Percentiles rank a stretch among this genome's conserved stretches.
Conservation (phyloP, 345 rosid genomes). For the Isatis tinctoria region DNA sequence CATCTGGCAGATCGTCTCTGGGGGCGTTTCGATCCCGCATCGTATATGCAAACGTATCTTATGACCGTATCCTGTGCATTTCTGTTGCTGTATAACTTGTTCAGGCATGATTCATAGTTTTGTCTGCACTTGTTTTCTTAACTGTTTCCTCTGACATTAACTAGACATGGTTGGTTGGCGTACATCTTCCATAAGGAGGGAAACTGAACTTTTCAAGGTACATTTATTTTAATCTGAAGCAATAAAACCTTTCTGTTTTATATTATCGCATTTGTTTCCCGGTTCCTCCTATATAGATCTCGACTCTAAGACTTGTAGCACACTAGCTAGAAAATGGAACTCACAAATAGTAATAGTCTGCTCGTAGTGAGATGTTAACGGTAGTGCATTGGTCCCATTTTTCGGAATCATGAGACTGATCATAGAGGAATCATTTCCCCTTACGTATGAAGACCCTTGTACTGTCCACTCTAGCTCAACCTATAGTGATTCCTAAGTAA, state of each 20-base stretch:
- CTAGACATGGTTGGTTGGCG: slow-evolving; percentile 99
- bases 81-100: background rate
- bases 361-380: background rate
- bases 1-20: slow-evolving; percentile 60
- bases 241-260: background rate
- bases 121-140: background rate
- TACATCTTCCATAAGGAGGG: slow-evolving; percentile 94
- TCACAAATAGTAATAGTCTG: background rate
- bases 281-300: background rate
- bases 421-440: background rate
- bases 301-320: background rate
- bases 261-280: background rate
- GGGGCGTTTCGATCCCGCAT: slow-evolving; percentile 74
- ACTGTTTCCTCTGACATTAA: slow-evolving; percentile 42
- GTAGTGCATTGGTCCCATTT: background rate
- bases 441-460: background rate
- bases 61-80: slow-evolving; percentile 79
- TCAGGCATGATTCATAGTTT: background rate
- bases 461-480: background rate
- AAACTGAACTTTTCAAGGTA: slow-evolving; percentile 80
- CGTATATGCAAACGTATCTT: slow-evolving; percentile 88
- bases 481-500: background rate
- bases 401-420: background rate
- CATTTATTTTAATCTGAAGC: background rate
- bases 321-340: background rate